Percentiles rank a stretch among this genome's conserved stretches.
phyloP scores from a whole-genome alignment of 2,329 filamentous ascomycete species.

The Alternaria ventricosa region DNA sequence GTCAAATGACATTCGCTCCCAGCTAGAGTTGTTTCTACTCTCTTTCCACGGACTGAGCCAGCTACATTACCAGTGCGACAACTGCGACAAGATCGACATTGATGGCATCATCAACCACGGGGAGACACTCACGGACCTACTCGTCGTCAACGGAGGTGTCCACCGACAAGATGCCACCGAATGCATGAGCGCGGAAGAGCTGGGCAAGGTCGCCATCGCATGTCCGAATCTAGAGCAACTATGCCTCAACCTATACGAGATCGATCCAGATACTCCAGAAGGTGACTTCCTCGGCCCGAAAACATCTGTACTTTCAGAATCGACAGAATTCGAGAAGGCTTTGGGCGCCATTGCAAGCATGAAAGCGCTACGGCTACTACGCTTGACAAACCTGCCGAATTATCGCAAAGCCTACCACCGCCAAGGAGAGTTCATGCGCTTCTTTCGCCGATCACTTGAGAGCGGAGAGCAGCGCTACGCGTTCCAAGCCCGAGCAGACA shows the following conservation, averaged over 20 bases:
- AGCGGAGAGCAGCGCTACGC: background rate
- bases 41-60: background rate
- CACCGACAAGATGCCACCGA: background rate
- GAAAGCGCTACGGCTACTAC: background rate
- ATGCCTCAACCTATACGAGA: background rate
- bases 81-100: background rate
- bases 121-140: background rate
- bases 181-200: background rate
- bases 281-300: background rate
- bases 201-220: background rate
- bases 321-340: background rate
- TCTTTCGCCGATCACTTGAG: background rate
- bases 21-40: background rate
- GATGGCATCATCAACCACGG: background rate
- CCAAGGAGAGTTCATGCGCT: background rate
- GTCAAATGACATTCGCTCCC: rapidly evolving
- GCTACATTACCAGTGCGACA: background rate
- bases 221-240: background rate
- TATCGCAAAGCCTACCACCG: background rate
- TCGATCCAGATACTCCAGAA: background rate
- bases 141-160: background rate
- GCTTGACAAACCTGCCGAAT: background rate
- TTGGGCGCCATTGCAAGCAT: background rate
- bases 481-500: background rate
- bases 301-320: background rate